Conservation (phyloP, 1,284 basidiomycete genomes). For the Leccinum pachyderme region DNA sequence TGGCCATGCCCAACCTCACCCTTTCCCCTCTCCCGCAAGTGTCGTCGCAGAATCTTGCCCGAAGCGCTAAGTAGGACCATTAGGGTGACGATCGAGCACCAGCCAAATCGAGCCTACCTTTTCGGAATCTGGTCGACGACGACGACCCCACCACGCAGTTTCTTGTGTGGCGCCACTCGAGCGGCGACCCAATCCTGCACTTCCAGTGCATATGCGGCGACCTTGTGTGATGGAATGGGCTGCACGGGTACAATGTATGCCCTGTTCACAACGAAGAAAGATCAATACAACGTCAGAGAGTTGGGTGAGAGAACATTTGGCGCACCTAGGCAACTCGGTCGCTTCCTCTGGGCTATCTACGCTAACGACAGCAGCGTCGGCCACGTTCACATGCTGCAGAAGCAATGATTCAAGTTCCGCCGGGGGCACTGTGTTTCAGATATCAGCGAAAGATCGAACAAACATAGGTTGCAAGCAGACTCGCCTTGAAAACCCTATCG, state of each 20-base stretch:
- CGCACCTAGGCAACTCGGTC: constrained; percentile 71
- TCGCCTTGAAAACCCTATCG: constrained; percentile 59
- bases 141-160: constrained; percentile 61
- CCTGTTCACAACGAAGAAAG: constrained; percentile 31
- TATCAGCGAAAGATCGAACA: constrained; percentile 10
- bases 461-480: constrained; percentile 22
- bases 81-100: background rate
- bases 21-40: constrained; percentile 59
- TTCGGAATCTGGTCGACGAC: constrained; percentile 62
- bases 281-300: background rate
- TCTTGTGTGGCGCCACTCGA: constrained; percentile 66
- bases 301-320: background rate
- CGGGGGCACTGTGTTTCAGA: constrained; percentile 59
- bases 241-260: constrained; percentile 61
- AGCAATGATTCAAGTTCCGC: constrained; percentile 80
- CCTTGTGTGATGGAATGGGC: constrained; percentile 31
- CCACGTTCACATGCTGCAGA: constrained; percentile 67
- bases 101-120: constrained; percentile 44
- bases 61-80: constrained; percentile 46
- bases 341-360: constrained; percentile 58
- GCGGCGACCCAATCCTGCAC: constrained; percentile 62
- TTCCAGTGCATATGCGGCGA: constrained; percentile 41
- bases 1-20: constrained; percentile 39
- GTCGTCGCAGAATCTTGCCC: constrained; percentile 68
- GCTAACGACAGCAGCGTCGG: constrained; percentile 74